A percentile compares a stretch with the other conserved stretches of the same genome.
These are phyloP conservation scores for Cordyceps javanica DNA, from an alignment of 2,329 filamentous ascomycete genomes.

Conservation along the genomic window DNA sequence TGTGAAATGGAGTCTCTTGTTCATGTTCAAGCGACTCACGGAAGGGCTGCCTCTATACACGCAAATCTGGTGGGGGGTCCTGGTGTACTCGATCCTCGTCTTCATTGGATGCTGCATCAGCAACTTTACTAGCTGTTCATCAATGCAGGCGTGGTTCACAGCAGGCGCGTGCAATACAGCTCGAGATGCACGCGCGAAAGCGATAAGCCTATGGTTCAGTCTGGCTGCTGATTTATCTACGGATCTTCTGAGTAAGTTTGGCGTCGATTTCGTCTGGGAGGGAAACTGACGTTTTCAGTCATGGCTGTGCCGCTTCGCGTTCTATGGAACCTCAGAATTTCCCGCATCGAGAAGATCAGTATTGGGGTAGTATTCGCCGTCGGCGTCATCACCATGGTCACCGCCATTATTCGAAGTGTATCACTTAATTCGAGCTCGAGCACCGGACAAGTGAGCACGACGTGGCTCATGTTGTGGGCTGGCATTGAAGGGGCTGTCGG, in stretches of 20 bases:
- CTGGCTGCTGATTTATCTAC: conserved; percentile 17
- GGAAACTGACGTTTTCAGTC: conserved; percentile 11
- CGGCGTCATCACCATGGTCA: conserved; percentile 17
- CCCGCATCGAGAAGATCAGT: conserved; percentile 16
- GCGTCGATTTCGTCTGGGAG: background rate
- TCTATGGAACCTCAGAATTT: conserved; percentile 16
- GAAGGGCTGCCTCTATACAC: conserved; percentile 15
- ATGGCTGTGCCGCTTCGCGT: conserved; percentile 17
- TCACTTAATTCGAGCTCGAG: conserved; percentile 11
- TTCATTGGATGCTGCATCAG: conserved; percentile 18
- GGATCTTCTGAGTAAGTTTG: conserved; percentile 16
- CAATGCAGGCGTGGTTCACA: conserved; percentile 18
- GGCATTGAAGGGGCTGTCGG: conserved; percentile 17
- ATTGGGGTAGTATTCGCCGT: conserved; percentile 16
- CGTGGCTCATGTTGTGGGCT: conserved; percentile 19
- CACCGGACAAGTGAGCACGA: conserved; percentile 17
- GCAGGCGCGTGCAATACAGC: conserved; percentile 14
- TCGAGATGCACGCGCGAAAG: conserved; percentile 16
- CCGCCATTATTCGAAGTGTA: conserved; percentile 18
- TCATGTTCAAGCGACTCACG: conserved; percentile 18
- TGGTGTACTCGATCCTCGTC: conserved; percentile 16
- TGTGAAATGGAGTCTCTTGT: conserved; percentile 19
- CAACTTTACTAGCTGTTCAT: conserved; percentile 19
- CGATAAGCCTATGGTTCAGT: conserved; percentile 19
- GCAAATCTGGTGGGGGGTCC: conserved; percentile 16